These are phyloP conservation scores for Annulohypoxylon truncatum DNA, from an alignment of 2,329 filamentous ascomycete genomes.

Conservation along the genomic window DNA sequence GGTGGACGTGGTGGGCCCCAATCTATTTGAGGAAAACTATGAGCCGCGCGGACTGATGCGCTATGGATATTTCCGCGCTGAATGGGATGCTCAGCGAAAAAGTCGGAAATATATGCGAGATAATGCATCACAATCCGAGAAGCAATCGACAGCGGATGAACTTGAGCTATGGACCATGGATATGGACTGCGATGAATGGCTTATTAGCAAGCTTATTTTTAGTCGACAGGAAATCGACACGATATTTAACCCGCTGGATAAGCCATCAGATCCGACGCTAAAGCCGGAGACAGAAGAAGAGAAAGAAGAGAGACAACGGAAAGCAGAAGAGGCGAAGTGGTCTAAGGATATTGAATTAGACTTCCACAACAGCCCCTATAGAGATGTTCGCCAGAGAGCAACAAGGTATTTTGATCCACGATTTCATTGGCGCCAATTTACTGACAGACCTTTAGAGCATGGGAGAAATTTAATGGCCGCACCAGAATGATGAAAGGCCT, in stretches of 20 bases:
- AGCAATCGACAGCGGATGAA: slow-evolving; percentile 7
- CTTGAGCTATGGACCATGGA: slow-evolving; percentile 49
- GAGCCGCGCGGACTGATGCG: slow-evolving; percentile 43
- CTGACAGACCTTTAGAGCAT: slow-evolving; percentile 56
- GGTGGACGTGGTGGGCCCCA: slow-evolving; percentile 38
- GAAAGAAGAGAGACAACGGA: slow-evolving; percentile 4
- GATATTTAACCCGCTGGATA: slow-evolving; percentile 34
- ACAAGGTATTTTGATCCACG: slow-evolving; percentile 37
- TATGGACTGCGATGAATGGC: slow-evolving; percentile 59
- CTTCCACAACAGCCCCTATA: slow-evolving; percentile 33
- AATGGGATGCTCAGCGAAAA: slow-evolving; percentile 40
- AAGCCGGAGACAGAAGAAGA: slow-evolving; percentile 20
- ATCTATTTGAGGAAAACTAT: slow-evolving; percentile 43
- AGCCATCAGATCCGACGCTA: neutral
- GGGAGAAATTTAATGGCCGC: slow-evolving; percentile 71
- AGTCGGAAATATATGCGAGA: slow-evolving; percentile 1
- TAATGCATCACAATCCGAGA: neutral
- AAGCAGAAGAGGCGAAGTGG: slow-evolving; percentile 32
- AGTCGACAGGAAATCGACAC: slow-evolving; percentile 66
- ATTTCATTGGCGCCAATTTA: neutral
- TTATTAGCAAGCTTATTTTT: slow-evolving; percentile 72
- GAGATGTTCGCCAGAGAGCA: slow-evolving; percentile 37
- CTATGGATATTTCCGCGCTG: slow-evolving; percentile 45
- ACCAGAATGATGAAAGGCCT: slow-evolving; percentile 72
- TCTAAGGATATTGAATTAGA: slow-evolving; percentile 36